Base-by-base conservation (phyloP, 2,329 filamentous ascomycete species). In the Trichoderma oligosporum region DNA sequence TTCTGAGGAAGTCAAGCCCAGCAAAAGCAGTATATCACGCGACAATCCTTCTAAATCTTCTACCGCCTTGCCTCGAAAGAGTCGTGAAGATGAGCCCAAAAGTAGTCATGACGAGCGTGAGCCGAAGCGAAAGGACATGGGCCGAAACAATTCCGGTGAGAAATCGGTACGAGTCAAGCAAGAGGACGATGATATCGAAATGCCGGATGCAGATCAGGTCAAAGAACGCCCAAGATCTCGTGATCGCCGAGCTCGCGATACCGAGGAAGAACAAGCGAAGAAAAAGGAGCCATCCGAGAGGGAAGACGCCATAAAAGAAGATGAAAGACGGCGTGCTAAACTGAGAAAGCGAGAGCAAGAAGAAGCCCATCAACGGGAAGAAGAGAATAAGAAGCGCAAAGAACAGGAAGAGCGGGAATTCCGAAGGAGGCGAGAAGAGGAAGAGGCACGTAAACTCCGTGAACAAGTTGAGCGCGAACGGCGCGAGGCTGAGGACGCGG, bases 91-190 rank as follows among this genome's bases (percentile, higher is more conserved):
- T 0, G 65, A 73, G 12, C 55, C 61, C 20, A 68, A 64, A 14
- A 51, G 80, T 73, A 65, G 57, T 61, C 53, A 76, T 69, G 65
- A 75, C 67, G 65, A 57, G 64, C 12, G 66, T 64, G 7, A 74
- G 68, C 41, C 72, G n/a, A 71, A 73, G 22, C 73, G 75, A 2
- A 73, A 73, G 46, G 76, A 79, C 25, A 70, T 68, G 2, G 67
- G 70, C 14, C 79, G 77, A 60, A 70, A 70, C 2, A 66, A 64
- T 8, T 66, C 71, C 2, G 69, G 71, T 4, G 80, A 82, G 38
- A 80, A 78, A 63, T 67, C 70, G 14, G 80, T 83, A n/a, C 77
- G 78, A 46, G 79, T 84, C 38, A 83, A 83, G 62, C 79, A 79
- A 0, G 81, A 84, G 60, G 81, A 83, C 55, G 66, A 72, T 1